Percentiles rank a stretch among this genome's conserved stretches.
These are phyloP conservation scores for Tulasnella sp. DNA, from an alignment of 768 basidiomycete genomes.

Conservation along the genomic window DNA sequence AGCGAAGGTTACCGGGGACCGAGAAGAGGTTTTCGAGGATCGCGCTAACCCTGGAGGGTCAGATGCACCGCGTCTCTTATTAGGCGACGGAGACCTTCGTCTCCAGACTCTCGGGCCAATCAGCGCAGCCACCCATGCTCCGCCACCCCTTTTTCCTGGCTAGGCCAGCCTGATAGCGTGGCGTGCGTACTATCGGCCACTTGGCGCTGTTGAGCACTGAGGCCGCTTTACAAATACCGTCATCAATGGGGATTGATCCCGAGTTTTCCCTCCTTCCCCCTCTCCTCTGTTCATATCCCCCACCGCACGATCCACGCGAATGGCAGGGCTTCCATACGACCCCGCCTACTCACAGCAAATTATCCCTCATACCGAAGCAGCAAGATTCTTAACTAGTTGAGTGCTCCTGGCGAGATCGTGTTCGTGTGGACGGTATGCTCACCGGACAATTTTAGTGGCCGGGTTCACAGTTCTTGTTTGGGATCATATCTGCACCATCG, in stretches of 20 bases:
- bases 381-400: not conserved
- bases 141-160: not conserved
- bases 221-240: not conserved
- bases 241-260: not conserved
- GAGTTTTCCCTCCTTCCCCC: not conserved
- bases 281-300: not conserved
- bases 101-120: not conserved
- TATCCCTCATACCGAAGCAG: not conserved
- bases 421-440: not conserved
- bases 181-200: not conserved
- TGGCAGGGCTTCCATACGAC: not conserved
- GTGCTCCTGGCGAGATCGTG: not conserved
- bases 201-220: too few species aligned
- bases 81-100: not conserved
- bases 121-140: not conserved
- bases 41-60: not conserved
- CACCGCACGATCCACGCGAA: not conserved
- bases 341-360: not conserved
- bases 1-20: not conserved
- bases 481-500: not conserved
- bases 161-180: not conserved
- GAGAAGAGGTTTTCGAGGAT: not conserved
- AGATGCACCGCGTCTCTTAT: not conserved
- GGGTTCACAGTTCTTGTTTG: slow-evolving; percentile 21
- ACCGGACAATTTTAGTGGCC: not conserved